These are phyloP conservation scores for Penicilliopsis zonata DNA, from an alignment of 495 filamentous ascomycete genomes.

Conservation along the genomic window DNA sequence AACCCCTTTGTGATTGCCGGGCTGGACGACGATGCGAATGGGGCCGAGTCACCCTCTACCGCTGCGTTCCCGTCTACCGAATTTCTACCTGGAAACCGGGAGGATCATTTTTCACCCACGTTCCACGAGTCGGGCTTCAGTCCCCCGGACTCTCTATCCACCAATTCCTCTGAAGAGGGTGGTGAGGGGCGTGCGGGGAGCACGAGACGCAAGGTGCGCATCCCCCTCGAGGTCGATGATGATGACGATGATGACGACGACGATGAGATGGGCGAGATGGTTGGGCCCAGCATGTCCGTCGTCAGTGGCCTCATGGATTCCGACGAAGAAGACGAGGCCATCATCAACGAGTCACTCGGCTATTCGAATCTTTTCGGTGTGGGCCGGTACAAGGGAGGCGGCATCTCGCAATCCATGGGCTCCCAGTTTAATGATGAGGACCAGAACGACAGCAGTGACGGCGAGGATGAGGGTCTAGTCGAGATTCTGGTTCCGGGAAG, in stretches of 20 bases:
- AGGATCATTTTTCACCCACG: slow-evolving; percentile 18
- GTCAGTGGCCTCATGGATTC: slow-evolving; percentile 29
- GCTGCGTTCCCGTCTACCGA: slow-evolving; percentile 23
- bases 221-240: slow-evolving; percentile 32
- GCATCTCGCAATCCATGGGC: slow-evolving; percentile 16
- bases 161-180: slow-evolving; percentile 30
- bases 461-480: slow-evolving; percentile 37
- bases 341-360: slow-evolving; percentile 34
- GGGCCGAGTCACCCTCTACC: slow-evolving; percentile 15
- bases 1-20: slow-evolving; percentile 35
- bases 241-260: slow-evolving; percentile 38
- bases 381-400: slow-evolving; percentile 23
- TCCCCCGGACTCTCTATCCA: slow-evolving; percentile 29
- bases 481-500: slow-evolving; percentile 33
- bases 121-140: slow-evolving; percentile 32
- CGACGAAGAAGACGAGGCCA: slow-evolving; percentile 36
- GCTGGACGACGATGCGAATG: slow-evolving; percentile 31
- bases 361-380: slow-evolving; percentile 26
- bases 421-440: slow-evolving; percentile 31
- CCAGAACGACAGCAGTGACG: slow-evolving; percentile 33
- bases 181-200: slow-evolving; percentile 21
- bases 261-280: slow-evolving; percentile 40
- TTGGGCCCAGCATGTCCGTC: slow-evolving; percentile 19
- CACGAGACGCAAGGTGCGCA: slow-evolving; percentile 24
- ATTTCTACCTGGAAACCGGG: slow-evolving; percentile 17